A percentile compares a stretch with the other conserved stretches of the same genome.
phyloP scores from a whole-genome alignment of 768 basidiomycete genomes.

The Termitomyces sp. region DNA sequence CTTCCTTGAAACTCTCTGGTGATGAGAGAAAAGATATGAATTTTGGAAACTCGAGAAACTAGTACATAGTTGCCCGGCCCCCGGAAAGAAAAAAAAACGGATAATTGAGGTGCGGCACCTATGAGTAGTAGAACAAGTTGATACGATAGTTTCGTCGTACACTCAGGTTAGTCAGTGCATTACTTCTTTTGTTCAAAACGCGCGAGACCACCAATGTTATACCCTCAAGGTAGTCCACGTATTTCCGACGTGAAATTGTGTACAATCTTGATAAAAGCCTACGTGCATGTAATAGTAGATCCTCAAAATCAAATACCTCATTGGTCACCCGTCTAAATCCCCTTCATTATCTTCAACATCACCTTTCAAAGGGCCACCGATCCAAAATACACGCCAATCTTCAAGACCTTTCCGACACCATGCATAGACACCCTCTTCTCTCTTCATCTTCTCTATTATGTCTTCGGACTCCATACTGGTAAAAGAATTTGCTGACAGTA shows the following conservation, averaged over 20 bases:
- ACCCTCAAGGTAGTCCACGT: neutral
- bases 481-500: slow-evolving; percentile 36
- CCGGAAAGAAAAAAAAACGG: no score
- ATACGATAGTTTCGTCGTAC: no score
- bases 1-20: no score
- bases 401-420: slow-evolving; percentile 70
- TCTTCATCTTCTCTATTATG: slow-evolving; percentile 35
- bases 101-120: no score
- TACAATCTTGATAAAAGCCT: neutral
- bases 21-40: no score
- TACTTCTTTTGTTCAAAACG: no score
- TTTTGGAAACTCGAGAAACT: no score
- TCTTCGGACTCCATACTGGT: slow-evolving; percentile 52
- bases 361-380: slow-evolving; percentile 49
- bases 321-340: neutral
- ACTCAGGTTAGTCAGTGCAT: no score
- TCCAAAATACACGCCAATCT: slow-evolving; percentile 82
- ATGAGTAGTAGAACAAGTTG: no score
- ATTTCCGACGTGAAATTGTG: neutral
- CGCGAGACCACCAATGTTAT: no score
- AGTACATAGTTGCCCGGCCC: no score
- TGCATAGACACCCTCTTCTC: slow-evolving; percentile 66
- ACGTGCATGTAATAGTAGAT: neutral
- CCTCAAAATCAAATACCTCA: no score
- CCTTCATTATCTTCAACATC: slow-evolving; percentile 18